These are phyloP conservation scores for Neopestalotiopsis sp. DNA, from an alignment of 2,329 filamentous ascomycete genomes.

Conservation along the genomic window DNA sequence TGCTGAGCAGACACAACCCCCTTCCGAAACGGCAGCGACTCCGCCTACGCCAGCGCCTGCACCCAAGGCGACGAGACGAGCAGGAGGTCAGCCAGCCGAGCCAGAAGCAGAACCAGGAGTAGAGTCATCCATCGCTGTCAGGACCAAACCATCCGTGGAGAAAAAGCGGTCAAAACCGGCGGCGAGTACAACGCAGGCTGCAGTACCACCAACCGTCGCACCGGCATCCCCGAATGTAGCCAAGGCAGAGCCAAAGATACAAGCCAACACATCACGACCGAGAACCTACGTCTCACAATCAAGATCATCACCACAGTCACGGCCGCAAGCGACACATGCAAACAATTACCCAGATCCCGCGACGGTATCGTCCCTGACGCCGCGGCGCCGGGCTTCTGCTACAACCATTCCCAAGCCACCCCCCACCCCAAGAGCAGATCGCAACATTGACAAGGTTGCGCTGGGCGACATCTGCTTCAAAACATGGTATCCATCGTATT, in stretches of 20 bases:
- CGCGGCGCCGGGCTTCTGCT: conserved; percentile 18
- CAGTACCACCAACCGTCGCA: conserved; percentile 7
- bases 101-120: not conserved
- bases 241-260: conserved; percentile 8
- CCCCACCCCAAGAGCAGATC: conserved; percentile 55
- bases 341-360: not conserved
- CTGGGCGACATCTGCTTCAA: conserved; percentile 83
- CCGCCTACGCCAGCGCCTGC: not conserved
- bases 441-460: conserved; percentile 86
- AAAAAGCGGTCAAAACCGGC: conserved; percentile 9
- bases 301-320: conserved; percentile 5
- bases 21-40: not conserved
- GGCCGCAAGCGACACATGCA: conserved; percentile 1
- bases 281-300: conserved; percentile 9
- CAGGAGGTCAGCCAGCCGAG: conserved; percentile 19
- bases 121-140: not conserved
- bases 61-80: conserved; percentile 23
- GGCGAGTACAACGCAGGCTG: conserved; percentile 1
- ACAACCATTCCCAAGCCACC: conserved; percentile 25
- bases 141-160: not conserved
- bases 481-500: conserved; percentile 93
- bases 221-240: conserved; percentile 9
- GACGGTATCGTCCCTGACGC: conserved; percentile 13
- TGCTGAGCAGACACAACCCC: conserved; percentile 16
- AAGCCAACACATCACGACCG: conserved; percentile 14